Conservation (phyloP, 2,329 filamentous ascomycete genomes). For the Microdochium paspali region DNA sequence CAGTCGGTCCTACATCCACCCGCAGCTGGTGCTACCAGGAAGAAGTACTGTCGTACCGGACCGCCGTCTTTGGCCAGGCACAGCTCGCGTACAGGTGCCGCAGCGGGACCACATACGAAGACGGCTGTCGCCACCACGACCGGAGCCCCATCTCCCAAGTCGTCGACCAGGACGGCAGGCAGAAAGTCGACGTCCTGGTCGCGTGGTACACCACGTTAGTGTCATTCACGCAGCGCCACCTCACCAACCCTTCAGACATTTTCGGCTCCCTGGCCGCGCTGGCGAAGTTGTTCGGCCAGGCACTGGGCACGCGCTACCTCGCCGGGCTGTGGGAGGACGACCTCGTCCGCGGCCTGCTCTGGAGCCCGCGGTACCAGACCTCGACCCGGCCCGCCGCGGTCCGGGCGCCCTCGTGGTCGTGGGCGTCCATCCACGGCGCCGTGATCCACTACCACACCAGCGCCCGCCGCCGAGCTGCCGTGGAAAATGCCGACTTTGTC, state of each 20-base stretch:
- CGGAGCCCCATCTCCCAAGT: no score
- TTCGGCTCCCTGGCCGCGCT: neutral
- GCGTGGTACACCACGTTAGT: neutral
- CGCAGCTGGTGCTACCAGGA: constrained; percentile 20
- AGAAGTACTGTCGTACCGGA: constrained; percentile 13
- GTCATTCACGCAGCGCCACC: neutral
- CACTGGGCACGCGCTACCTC: constrained; percentile 2
- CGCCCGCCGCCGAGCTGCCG: neutral
- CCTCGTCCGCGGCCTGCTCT: constrained; percentile 3
- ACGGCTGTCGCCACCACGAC: neutral
- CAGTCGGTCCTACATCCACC: neutral
- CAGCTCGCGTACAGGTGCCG: constrained; percentile 11
- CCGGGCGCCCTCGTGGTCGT: constrained; percentile 5
- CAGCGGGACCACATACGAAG: neutral
- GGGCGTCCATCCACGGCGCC: constrained; percentile 3
- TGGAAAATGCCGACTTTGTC: neutral
- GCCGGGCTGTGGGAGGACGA: constrained; percentile 5
- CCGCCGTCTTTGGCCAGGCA: constrained; percentile 14
- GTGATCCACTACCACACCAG: neutral
- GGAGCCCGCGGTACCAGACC: constrained; percentile 1
- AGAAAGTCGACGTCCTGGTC: no score
- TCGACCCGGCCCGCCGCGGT: neutral
- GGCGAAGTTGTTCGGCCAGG: neutral
- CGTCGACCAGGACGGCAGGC: no score
- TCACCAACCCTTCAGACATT: neutral